phyloP scores from a whole-genome alignment of 2,329 filamentous ascomycete genomes.

The Xylariales sp. region DNA sequence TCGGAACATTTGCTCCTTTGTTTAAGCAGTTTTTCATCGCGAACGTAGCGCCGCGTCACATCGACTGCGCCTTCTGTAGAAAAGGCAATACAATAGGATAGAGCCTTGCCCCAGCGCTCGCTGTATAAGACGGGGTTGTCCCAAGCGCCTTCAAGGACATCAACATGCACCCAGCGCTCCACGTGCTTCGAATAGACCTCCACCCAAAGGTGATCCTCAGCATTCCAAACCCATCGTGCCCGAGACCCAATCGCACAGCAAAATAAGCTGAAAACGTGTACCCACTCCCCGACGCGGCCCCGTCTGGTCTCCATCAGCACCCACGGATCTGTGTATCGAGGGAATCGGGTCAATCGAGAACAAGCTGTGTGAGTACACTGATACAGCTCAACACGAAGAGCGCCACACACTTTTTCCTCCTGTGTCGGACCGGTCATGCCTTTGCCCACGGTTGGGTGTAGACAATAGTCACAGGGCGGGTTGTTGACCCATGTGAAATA shows the following conservation, averaged over 20 bases:
- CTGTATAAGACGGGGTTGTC: slow-evolving; percentile 9
- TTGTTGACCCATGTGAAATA: slow-evolving; percentile 7
- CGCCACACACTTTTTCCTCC: slow-evolving; percentile 2
- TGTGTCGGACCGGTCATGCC: neutral
- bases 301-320: slow-evolving; percentile 11
- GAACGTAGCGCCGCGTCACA: slow-evolving; percentile 15
- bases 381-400: slow-evolving; percentile 9
- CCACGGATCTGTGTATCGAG: slow-evolving; percentile 17
- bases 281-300: slow-evolving; percentile 13
- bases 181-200: slow-evolving; percentile 12
- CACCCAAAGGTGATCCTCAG: slow-evolving; percentile 7
- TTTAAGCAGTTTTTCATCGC: neutral
- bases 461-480: neutral
- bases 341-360: slow-evolving; percentile 3
- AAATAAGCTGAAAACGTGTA: slow-evolving; percentile 8
- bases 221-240: slow-evolving; percentile 9
- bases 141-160: slow-evolving; percentile 3
- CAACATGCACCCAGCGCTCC: slow-evolving; percentile 13
- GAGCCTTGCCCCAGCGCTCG: slow-evolving; percentile 5
- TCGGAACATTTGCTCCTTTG: slow-evolving; percentile 7
- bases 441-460: neutral
- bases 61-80: slow-evolving; percentile 11
- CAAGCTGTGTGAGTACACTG: neutral
- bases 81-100: slow-evolving; percentile 15
- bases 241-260: slow-evolving; percentile 10